Base-by-base conservation (phyloP, 2,329 filamentous ascomycete genomes). In the Orbilia ellipsospora region DNA sequence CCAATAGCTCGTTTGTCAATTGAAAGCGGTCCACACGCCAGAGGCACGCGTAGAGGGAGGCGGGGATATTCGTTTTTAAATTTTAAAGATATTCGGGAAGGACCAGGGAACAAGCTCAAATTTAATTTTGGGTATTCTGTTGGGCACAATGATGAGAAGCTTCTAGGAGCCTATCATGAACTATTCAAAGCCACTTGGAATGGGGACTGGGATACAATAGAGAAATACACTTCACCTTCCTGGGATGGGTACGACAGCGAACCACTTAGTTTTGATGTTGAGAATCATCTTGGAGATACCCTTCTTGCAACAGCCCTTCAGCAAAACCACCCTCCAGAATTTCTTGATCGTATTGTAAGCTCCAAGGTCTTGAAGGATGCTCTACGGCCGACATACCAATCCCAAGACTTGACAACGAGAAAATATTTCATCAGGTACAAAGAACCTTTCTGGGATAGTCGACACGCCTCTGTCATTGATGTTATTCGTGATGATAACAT, bases 151-250 rank as follows among this genome's bases (percentile, higher is more conserved):
- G 77, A 78, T 56, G 56, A 68, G 16, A 40, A 65, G 13, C 50
- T 48, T 7, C 13, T 31, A 5, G 23, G 55, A 5, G 45, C 7
- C 3, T 62, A 60, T 31, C n/a, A 23, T 13, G 18, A 54, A 2
- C 8, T 36, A 23, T 91, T 92, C 80, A 88, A 94, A 80, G 91
- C 92, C 45, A 88, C 88, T 4, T 94, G 91, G 90, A 79, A 79
- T 2, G 90, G 90, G 15, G 88, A 95, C 78, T 77, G 44, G 54
- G 36, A 56, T 26, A 48, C 36, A 0, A 5, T 70, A 10, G 40
- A 48, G 31, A 56, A 56, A 16, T 65, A 65, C 20, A 55, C 48
- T 8, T 16, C 23, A 15, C 5, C 18, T 18, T 8, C 6, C 20
- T 90, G 0, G 84, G 61, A 36, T 87, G 0, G 87, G 84, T 1